phyloP scores from a whole-genome alignment of 768 basidiomycete genomes.

The Strobilomyces confusus region DNA sequence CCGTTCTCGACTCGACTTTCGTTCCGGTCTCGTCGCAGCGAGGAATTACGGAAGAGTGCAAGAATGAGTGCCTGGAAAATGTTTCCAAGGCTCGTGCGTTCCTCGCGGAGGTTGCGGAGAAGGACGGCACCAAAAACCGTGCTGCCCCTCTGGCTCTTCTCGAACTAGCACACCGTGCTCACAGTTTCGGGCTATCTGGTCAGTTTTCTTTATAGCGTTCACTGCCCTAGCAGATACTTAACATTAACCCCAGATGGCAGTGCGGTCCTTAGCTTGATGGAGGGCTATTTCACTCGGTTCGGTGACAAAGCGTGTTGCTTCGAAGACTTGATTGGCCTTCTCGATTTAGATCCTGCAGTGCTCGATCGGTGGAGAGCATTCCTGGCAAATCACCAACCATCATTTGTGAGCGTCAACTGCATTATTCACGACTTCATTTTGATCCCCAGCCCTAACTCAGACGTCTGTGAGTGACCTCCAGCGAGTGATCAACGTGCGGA shows the following conservation, averaged over 20 bases:
- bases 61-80: conserved; percentile 35
- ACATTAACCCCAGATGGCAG: conserved; percentile 38
- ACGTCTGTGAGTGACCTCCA: conserved; percentile 52
- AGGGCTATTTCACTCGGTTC: conserved; percentile 66
- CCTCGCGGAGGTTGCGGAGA: conserved; percentile 52
- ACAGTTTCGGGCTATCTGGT: conserved; percentile 43
- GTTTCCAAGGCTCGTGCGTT: conserved; percentile 46
- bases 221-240: conserved; percentile 1
- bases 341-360: conserved; percentile 46
- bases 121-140: conserved; percentile 70
- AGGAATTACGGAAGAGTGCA: conserved; percentile 33
- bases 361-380: conserved; percentile 50
- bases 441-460: conserved; percentile 31
- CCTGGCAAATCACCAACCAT: conserved; percentile 44
- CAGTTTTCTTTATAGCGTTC: conserved; percentile 12
- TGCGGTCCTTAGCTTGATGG: conserved; percentile 46
- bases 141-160: conserved; percentile 70
- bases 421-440: conserved; percentile 12
- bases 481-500: conserved; percentile 68
- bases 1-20: conserved; percentile 68
- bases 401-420: conserved; percentile 41
- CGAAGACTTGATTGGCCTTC: conserved; percentile 76
- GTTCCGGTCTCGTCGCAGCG: conserved; percentile 30
- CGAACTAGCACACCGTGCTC: conserved; percentile 66
- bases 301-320: conserved; percentile 84